phyloP scores from a whole-genome alignment of 805 yeast species.

The Yarrowia deformans region DNA sequence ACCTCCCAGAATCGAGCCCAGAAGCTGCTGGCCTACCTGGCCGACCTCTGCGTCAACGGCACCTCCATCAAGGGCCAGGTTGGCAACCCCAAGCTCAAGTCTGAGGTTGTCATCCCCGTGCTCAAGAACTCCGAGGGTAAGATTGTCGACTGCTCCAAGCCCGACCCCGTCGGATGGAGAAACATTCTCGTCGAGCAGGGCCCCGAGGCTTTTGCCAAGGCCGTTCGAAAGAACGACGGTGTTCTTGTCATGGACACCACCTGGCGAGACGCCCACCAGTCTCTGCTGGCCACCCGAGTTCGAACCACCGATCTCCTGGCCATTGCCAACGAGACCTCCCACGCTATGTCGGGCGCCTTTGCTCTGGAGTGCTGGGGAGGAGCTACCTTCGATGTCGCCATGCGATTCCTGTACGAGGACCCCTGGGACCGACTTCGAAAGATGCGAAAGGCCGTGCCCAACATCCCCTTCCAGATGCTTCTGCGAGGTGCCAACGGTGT shows the following conservation, averaged over 20 bases:
- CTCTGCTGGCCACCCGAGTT: conserved; percentile 94
- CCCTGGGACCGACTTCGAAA: conserved; percentile 97
- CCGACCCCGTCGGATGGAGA: conserved; percentile 89
- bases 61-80: conserved; percentile 94
- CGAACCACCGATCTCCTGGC: conserved; percentile 90
- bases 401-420: conserved; percentile 98
- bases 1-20: conserved; percentile 96
- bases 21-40: conserved; percentile 87
- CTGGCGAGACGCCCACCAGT: conserved; percentile 99
- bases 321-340: conserved; percentile 93
- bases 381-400: conserved; percentile 98
- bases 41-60: conserved; percentile 94
- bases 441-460: conserved; percentile 90
- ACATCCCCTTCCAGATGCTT: conserved; percentile 99
- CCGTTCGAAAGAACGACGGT: conserved; percentile 84
- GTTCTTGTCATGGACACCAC: conserved; percentile 97
- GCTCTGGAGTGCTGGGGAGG: conserved; percentile 99
- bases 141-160: conserved; percentile 62
- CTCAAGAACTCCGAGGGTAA: conserved; percentile 69
- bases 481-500: conserved; percentile 99
- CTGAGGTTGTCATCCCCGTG: conserved; percentile 78
- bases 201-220: conserved; percentile 87
- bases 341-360: conserved; percentile 87
- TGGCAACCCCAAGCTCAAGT: conserved; percentile 83
- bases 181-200: conserved; percentile 83